Percentiles rank a stretch among this genome's conserved stretches.
Conservation (phyloP, 805 yeast species). For the Nakazawaea ishiwadae region DNA sequence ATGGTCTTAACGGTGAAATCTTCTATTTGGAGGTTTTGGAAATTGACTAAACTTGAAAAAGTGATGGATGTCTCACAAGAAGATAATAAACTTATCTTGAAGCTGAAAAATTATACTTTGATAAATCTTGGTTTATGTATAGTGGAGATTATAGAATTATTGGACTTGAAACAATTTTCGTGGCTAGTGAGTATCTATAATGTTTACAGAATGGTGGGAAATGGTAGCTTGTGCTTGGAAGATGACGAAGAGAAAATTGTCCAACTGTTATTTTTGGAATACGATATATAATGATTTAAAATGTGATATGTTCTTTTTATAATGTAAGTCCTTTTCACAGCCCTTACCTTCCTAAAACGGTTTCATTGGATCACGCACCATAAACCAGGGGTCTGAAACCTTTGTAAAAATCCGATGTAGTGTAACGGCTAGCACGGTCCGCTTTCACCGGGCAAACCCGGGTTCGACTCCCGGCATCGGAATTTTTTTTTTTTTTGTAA, state of each 20-base stretch:
- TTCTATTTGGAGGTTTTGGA: slow-evolving; percentile 10
- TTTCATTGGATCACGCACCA: too few species aligned
- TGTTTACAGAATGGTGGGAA: slow-evolving; percentile 12
- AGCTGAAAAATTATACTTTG: slow-evolving; percentile 9
- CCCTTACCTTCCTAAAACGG: too few species aligned
- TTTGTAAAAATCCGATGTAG: slow-evolving; percentile 81
- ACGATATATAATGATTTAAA: slow-evolving; percentile 1
- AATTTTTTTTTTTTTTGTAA: slow-evolving; percentile 21
- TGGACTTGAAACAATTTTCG: slow-evolving; percentile 3
- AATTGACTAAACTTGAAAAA: slow-evolving; percentile 10
- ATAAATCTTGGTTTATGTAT: slow-evolving; percentile 11
- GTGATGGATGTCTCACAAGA: neutral
- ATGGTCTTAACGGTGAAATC: slow-evolving; percentile 11
- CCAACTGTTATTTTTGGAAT: neutral
- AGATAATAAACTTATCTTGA: neutral
- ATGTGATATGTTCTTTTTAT: too few species aligned
- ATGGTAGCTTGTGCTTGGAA: slow-evolving; percentile 6
- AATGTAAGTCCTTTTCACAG: too few species aligned
- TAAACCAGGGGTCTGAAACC: too few species aligned
- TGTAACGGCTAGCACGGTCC: slow-evolving; percentile 82
- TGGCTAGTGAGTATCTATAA: slow-evolving; percentile 10
- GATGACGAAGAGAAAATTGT: slow-evolving; percentile 7
- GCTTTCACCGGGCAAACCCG: slow-evolving; percentile 83
- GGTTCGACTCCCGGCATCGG: slow-evolving; percentile 89
- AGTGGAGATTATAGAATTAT: slow-evolving; percentile 9